Conservation (phyloP, 2,329 filamentous ascomycete genomes). For the Fulvia fulva region DNA sequence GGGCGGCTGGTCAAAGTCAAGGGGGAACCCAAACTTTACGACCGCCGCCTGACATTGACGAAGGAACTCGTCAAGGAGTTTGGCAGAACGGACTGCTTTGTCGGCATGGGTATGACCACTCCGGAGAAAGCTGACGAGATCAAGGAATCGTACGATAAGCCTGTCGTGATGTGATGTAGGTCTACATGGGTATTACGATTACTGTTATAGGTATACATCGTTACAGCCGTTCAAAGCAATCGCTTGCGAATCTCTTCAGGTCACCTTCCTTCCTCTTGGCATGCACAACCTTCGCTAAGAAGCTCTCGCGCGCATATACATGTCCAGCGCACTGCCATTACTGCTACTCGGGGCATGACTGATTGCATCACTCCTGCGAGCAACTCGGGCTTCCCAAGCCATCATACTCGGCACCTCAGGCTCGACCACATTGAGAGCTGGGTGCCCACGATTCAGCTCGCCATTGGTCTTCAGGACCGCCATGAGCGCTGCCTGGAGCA, state of each 20-base stretch:
- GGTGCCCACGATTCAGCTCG: slow-evolving; percentile 28
- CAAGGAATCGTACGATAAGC: slow-evolving; percentile 7
- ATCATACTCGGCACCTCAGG: slow-evolving; percentile 11
- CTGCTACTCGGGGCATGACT: slow-evolving; percentile 25
- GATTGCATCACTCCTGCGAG: slow-evolving; percentile 27
- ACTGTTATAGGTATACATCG: slow-evolving; percentile 7
- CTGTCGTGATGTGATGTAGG: slow-evolving; percentile 14
- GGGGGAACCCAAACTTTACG: slow-evolving; percentile 30
- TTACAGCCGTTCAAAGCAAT: slow-evolving; percentile 3
- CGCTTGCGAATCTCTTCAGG: neutral
- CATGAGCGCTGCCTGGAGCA: slow-evolving; percentile 39
- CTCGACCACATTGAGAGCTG: slow-evolving; percentile 8
- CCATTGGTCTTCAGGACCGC: slow-evolving; percentile 38
- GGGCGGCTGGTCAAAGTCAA: slow-evolving; percentile 39
- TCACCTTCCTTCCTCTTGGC: neutral
- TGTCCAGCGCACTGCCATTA: slow-evolving; percentile 34
- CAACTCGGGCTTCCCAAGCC: slow-evolving; percentile 30
- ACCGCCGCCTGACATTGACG: slow-evolving; percentile 36
- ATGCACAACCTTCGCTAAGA: neutral
- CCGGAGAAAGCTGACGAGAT: slow-evolving; percentile 5
- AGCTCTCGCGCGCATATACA: slow-evolving; percentile 31
- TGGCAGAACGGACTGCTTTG: slow-evolving; percentile 36
- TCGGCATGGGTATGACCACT: slow-evolving; percentile 37
- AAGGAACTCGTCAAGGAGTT: slow-evolving; percentile 38
- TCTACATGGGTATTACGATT: neutral